Percentiles rank a stretch among this genome's conserved stretches.
Conservation (phyloP, 2,329 filamentous ascomycete genomes). For the Fusarium setosum region DNA sequence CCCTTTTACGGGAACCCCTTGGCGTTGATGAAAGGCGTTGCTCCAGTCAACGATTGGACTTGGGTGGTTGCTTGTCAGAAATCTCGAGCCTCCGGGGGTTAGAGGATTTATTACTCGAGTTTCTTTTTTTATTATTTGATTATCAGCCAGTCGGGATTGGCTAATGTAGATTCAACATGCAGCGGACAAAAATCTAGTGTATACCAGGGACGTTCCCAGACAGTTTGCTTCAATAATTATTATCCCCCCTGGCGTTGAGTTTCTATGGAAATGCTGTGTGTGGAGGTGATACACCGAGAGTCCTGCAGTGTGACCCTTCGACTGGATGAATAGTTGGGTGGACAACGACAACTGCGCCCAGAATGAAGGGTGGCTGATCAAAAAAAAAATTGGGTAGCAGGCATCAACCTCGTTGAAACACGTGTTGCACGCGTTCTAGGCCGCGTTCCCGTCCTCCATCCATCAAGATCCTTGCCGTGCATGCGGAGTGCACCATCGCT, state of each 20-base stretch:
- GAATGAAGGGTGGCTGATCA: background rate
- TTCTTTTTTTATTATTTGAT: conserved; percentile 17
- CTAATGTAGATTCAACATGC: conserved; percentile 22
- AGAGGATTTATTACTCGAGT: conserved; percentile 1
- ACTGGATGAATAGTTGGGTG: background rate
- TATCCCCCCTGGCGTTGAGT: background rate
- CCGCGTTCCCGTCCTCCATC: background rate
- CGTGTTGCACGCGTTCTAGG: background rate
- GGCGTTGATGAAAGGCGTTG: conserved; percentile 42
- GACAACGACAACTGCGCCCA: background rate
- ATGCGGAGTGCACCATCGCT: conserved; percentile 2
- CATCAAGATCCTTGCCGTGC: background rate
- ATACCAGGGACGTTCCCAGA: conserved; percentile 7
- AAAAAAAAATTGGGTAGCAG: background rate
- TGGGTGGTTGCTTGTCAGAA: conserved; percentile 27
- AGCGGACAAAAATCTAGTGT: conserved; percentile 27
- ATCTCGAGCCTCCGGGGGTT: background rate
- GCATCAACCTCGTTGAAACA: conserved; percentile 2
- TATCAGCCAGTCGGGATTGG: conserved; percentile 15
- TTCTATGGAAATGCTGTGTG: background rate
- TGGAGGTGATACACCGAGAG: too few relatives aligned
- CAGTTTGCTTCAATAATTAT: background rate
- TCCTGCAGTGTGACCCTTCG: too few relatives aligned
- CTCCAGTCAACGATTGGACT: conserved; percentile 33
- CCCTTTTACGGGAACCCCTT: conserved; percentile 7